These are phyloP conservation scores for Lolium multiflorum DNA, from an alignment of 176 grass and related monocot species.

Conservation along the genomic window DNA sequence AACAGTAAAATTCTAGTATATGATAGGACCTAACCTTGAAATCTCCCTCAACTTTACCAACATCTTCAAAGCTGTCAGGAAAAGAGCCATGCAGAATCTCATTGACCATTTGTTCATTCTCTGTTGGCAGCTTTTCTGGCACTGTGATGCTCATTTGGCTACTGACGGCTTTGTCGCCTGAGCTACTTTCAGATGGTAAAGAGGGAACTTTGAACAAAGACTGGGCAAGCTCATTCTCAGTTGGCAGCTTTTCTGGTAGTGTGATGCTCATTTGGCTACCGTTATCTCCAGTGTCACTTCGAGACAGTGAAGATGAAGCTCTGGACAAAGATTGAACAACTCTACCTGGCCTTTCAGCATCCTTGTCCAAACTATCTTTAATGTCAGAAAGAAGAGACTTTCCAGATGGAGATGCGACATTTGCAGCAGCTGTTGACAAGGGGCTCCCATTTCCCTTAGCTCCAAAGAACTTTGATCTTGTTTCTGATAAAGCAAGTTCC, in stretches of 20 bases:
- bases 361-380: constrained; percentile 32
- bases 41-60: constrained; percentile 47
- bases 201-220: constrained; percentile 54
- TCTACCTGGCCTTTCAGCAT: constrained; percentile 30
- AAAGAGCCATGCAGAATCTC: constrained; percentile 83
- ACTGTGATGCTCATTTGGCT: constrained; percentile 16
- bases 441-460: constrained; percentile 55
- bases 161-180: constrained; percentile 15
- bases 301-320: constrained; percentile 32
- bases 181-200: constrained; percentile 40
- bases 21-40: constrained; percentile 61
- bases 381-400: constrained; percentile 40
- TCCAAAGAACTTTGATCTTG: constrained; percentile 73
- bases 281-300: constrained; percentile 29
- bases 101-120: constrained; percentile 95
- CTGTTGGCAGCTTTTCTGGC: constrained; percentile 57
- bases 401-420: constrained; percentile 50
- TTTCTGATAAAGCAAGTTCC: constrained; percentile 79
- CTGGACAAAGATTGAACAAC: constrained; percentile 62
- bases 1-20: constrained; percentile 4
- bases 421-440: constrained; percentile 31
- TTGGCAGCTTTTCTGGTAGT: constrained; percentile 41
- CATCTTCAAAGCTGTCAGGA: constrained; percentile 48
- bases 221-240: constrained; percentile 64
- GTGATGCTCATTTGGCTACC: constrained; percentile 8